Conservation (phyloP, 2,329 filamentous ascomycete genomes). For the Pleomassaria siparia region DNA sequence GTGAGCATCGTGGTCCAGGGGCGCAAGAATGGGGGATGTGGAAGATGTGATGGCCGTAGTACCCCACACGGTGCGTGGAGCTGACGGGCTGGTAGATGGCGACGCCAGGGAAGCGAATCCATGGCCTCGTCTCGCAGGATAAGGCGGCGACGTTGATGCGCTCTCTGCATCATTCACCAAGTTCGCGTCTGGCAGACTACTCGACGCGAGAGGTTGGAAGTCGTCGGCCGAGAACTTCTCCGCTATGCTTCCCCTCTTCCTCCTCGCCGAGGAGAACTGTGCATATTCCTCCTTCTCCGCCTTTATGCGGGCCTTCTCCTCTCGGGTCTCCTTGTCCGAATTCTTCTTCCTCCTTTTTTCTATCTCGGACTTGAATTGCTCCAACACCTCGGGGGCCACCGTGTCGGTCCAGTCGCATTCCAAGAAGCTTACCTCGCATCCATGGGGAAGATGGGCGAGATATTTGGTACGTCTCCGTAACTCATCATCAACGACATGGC, state of each 20-base stretch:
- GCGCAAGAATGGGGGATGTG: constrained; percentile 57
- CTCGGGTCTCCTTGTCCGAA: constrained; percentile 77
- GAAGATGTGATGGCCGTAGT: constrained; percentile 65
- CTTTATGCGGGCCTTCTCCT: constrained; percentile 81
- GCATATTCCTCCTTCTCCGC: constrained; percentile 79
- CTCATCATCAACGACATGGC: constrained; percentile 83
- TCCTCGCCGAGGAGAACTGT: constrained; percentile 67
- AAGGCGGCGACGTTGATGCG: constrained; percentile 51
- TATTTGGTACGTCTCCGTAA: constrained; percentile 84
- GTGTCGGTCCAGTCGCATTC: constrained; percentile 97
- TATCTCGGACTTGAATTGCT: constrained; percentile 74
- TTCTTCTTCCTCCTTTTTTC: constrained; percentile 75
- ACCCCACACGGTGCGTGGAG: constrained; percentile 87
- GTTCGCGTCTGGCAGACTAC: constrained; percentile 27
- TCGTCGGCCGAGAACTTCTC: constrained; percentile 55
- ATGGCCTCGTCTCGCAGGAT: constrained; percentile 55
- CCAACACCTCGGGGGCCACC: constrained; percentile 73
- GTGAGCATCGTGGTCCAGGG: constrained; percentile 41
- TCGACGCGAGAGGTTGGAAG: constrained; percentile 43
- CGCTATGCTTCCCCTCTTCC: constrained; percentile 57
- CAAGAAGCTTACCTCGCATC: constrained; percentile 87
- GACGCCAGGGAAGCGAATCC: constrained; percentile 69
- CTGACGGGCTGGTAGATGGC: constrained; percentile 78
- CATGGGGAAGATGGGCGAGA: constrained; percentile 79
- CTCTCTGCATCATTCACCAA: constrained; percentile 33